Evolutionary conservation across 2,329 filamentous ascomycete species (phyloP), one percentile per base, ranked within the genome.

Genomic region (Cladophialophora immunda): DNA sequence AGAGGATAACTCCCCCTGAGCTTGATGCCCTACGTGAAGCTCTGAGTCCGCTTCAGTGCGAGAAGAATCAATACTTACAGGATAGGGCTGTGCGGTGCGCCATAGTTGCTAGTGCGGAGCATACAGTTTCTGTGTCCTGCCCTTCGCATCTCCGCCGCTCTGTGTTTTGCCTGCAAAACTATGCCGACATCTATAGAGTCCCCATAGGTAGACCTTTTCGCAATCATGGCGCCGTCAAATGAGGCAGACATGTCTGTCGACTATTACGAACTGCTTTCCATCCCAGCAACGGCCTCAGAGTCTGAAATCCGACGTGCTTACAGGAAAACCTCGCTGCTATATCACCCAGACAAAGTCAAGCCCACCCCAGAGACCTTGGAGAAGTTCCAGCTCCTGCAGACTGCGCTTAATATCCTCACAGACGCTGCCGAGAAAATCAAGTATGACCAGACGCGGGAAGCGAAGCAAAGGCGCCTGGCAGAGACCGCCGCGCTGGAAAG

Each of bases 281-380:
- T 95, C 58, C 64, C 68, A 0, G 82, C 88, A 64, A 83, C 88
- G 22, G 85, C 89, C 19, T 87, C 90, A 0, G 89, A 90, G 64
- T 81, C 87, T n/a, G 90, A 93, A 69, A 90, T 97, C 74, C 90
- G 92, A 70, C 89, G 91, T 72, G 93, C 92, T 53, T 97, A 94
- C 84, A 88, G 93, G 66, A 92, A 92, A 74, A 89, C 90, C 32
- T 93, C 93, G 3, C 84, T 97, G n/a, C 93, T 92, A 75, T 93
- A 94, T 82, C 94, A 98, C 78, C 94, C 94, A 0, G 94, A 98
- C 84, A 97, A 97, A 81, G 89, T 94, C 63, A 87, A 89, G 70
- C 82, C 85, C 41, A 92, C 90, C 3, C 79, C 81, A 4, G 81
- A 81, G 73, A 92, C 95, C 72, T 85, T 92, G 54, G 89, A 90